Evolutionary conservation across 345 rosid species (phyloP).

Genomic region (Schrenkiella parvula): DNA sequence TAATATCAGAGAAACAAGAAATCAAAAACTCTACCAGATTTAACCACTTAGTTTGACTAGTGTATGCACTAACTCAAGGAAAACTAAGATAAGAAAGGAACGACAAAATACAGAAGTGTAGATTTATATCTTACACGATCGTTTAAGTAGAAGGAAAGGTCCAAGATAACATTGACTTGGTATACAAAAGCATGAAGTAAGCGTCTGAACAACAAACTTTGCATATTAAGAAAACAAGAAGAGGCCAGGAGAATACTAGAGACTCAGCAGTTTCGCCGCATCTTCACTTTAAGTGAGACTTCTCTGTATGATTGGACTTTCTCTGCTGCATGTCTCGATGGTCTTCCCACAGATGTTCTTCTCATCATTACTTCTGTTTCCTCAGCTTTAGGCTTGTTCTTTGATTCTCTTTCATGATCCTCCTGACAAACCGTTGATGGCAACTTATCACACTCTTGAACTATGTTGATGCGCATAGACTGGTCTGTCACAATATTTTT

Average conservation of each 20-base stretch:
- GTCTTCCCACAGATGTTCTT: constrained; percentile 55
- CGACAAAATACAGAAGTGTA: not conserved
- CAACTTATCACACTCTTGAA: constrained; percentile 14
- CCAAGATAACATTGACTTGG: not conserved
- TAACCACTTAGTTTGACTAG: no score
- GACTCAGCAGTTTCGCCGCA: constrained; percentile 45
- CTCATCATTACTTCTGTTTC: constrained; percentile 35
- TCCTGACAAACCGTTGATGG: not conserved
- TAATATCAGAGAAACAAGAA: not conserved
- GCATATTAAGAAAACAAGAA: not conserved
- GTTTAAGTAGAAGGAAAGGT: not conserved
- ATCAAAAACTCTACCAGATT: not conserved
- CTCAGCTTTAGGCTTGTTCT: constrained; percentile 10
- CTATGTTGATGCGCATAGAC: not conserved
- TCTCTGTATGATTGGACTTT: constrained; percentile 80
- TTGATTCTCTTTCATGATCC: constrained; percentile 18
- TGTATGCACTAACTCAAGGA: not conserved
- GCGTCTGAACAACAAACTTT: constrained; percentile 11
- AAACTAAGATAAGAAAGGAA: not conserved
- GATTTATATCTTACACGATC: not conserved
- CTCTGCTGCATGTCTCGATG: constrained; percentile 52
- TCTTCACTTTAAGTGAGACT: constrained; percentile 59
- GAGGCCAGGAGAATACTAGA: not conserved
- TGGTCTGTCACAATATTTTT: constrained; percentile 16
- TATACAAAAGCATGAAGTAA: not conserved